phyloP scores from a whole-genome alignment of 2,329 filamentous ascomycete species.

The Neonectria neomacrospora region DNA sequence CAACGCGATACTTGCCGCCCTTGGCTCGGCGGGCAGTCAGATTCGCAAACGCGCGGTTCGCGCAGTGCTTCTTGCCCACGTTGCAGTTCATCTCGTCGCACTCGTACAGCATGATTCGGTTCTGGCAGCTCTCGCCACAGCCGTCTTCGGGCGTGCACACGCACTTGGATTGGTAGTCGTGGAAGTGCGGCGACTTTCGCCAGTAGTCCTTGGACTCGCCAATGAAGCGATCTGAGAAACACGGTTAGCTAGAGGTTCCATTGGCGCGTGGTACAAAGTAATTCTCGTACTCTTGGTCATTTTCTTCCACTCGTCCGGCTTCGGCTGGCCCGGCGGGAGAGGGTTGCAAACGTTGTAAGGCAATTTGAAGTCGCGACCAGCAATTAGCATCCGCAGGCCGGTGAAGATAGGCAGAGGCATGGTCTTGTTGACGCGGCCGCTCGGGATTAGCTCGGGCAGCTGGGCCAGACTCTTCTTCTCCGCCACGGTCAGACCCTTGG shows the following conservation, averaged over 20 bases:
- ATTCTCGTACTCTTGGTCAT: slow-evolving; percentile 82
- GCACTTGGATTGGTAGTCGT: slow-evolving; percentile 80
- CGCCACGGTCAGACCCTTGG: slow-evolving; percentile 58
- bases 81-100: slow-evolving; percentile 92
- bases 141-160: slow-evolving; percentile 81
- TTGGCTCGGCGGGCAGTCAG: slow-evolving; percentile 78
- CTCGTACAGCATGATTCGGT: slow-evolving; percentile 96
- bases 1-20: slow-evolving; percentile 88
- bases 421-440: slow-evolving; percentile 62
- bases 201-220: slow-evolving; percentile 83
- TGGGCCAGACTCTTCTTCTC: slow-evolving; percentile 64
- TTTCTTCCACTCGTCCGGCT: slow-evolving; percentile 92
- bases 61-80: slow-evolving; percentile 77
- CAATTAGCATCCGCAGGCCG: slow-evolving; percentile 75
- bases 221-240: slow-evolving; percentile 82
- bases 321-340: slow-evolving; percentile 84
- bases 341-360: slow-evolving; percentile 93
- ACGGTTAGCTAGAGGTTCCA: slow-evolving; percentile 45
- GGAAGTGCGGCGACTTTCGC: slow-evolving; percentile 80
- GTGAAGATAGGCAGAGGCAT: slow-evolving; percentile 84
- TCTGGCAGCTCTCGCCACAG: slow-evolving; percentile 91
- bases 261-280: slow-evolving; percentile 4
- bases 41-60: slow-evolving; percentile 88
- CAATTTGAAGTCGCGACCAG: slow-evolving; percentile 84
- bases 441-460: slow-evolving; percentile 59